Evolutionary conservation across 352 stramenopile species (phyloP).

Genomic region (Phytophthora boehmeriae): DNA sequence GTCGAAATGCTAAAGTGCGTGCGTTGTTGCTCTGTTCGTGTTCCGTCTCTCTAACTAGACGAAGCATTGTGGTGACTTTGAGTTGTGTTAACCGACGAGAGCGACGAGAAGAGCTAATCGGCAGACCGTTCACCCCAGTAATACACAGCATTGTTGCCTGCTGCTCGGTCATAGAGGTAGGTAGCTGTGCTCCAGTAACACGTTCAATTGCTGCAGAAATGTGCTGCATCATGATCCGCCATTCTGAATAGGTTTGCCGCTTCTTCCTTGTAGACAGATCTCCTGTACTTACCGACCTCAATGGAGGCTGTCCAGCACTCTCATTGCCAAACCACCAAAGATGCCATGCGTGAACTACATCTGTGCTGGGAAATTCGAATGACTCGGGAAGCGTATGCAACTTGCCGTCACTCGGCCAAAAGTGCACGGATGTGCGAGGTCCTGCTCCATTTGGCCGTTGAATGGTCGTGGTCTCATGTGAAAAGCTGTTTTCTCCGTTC

Average conservation of each 20-base stretch:
- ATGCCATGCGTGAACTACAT: neutral
- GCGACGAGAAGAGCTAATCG: too few relatives aligned
- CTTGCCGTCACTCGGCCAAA: neutral
- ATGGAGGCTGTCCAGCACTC: neutral
- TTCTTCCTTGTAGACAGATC: neutral
- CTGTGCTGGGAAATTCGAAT: neutral
- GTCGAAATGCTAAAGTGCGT: slow-evolving; percentile 4
- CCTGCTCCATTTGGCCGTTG: too few relatives aligned
- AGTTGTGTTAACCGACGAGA: slow-evolving; percentile 3
- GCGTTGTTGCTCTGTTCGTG: slow-evolving; percentile 2
- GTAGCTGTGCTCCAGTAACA: neutral
- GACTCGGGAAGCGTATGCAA: neutral
- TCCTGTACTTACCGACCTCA: neutral
- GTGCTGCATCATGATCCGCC: slow-evolving; percentile 16
- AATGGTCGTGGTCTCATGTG: neutral
- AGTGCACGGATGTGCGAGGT: too few relatives aligned
- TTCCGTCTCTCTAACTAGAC: slow-evolving; percentile 2
- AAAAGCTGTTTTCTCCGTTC: too few relatives aligned
- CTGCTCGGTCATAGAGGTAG: slow-evolving; percentile 13
- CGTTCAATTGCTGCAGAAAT: slow-evolving; percentile 6
- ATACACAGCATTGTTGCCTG: slow-evolving; percentile 11
- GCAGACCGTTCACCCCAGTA: slow-evolving; percentile 1
- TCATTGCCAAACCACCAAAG: neutral
- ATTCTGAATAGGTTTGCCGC: slow-evolving; percentile 1
- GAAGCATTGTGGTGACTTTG: slow-evolving; percentile 18